These are phyloP conservation scores for Xylaria telfairii DNA, from an alignment of 495 filamentous ascomycete genomes.

Conservation along the genomic window DNA sequence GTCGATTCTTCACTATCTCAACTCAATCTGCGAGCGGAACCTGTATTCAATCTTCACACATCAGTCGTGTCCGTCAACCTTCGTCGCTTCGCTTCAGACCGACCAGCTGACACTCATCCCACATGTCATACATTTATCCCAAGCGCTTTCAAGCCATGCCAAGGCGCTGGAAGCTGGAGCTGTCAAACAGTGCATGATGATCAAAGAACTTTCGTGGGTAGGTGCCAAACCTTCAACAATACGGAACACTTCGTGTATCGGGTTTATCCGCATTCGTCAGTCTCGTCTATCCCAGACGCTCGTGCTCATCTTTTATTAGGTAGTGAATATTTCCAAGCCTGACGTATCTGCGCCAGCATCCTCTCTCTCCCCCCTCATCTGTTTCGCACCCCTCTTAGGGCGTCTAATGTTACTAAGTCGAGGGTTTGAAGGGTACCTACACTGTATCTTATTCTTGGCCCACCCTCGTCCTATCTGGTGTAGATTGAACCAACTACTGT, in stretches of 20 bases:
- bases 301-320: not conserved
- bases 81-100: not conserved
- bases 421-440: not conserved
- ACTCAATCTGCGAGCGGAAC: not conserved
- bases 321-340: constrained; percentile 1
- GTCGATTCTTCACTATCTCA: not conserved
- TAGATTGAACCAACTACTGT: not conserved
- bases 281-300: constrained; percentile 14
- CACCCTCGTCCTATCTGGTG: constrained; percentile 4
- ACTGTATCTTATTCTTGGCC: not conserved
- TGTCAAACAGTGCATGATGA: constrained; percentile 14
- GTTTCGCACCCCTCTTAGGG: constrained; percentile 12
- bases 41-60: not conserved
- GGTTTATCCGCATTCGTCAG: constrained; percentile 14
- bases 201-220: constrained; percentile 5
- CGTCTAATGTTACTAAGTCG: constrained; percentile 5
- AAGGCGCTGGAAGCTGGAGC: not conserved
- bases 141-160: not conserved
- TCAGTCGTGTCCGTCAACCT: not conserved
- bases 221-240: constrained; percentile 10
- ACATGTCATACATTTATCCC: not conserved
- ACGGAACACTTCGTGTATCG: constrained; percentile 25
- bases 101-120: not conserved
- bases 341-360: constrained; percentile 4
- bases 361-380: not conserved